Conservation (phyloP, 2,329 filamentous ascomycete species). For the Hymenoscyphus scutula region DNA sequence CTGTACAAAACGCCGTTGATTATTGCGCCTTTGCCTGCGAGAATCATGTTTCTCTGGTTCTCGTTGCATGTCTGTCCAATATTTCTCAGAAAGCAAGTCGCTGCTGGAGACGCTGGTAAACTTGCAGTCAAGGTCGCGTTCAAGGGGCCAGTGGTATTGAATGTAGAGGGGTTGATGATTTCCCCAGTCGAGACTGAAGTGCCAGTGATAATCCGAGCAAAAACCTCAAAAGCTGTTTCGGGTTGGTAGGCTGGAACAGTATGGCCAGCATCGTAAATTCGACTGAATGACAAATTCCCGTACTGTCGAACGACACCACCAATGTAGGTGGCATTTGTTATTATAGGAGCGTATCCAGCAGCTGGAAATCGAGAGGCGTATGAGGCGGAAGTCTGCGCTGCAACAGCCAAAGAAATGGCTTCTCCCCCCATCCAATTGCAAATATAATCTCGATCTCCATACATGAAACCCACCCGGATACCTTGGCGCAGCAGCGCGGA, state of each 20-base stretch:
- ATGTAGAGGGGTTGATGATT: slow-evolving; percentile 49
- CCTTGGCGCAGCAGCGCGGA: slow-evolving; percentile 59
- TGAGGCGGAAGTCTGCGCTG: slow-evolving; percentile 45
- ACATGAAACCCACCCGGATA: slow-evolving; percentile 69
- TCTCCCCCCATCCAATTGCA: slow-evolving; percentile 75
- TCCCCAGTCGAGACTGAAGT: slow-evolving; percentile 50
- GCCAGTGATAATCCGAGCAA: slow-evolving; percentile 56
- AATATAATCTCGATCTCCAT: slow-evolving; percentile 63
- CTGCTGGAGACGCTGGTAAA: slow-evolving; percentile 45
- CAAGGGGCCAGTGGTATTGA: slow-evolving; percentile 54
- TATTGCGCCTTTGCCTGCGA: slow-evolving; percentile 51
- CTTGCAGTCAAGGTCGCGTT: slow-evolving; percentile 57
- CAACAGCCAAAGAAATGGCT: slow-evolving; percentile 63
- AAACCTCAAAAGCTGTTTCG: slow-evolving; percentile 52
- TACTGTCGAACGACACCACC: slow-evolving; percentile 74
- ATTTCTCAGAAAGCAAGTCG: slow-evolving; percentile 61
- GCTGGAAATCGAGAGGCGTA: slow-evolving; percentile 56
- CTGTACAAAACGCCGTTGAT: slow-evolving; percentile 58
- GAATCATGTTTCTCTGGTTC: slow-evolving; percentile 48
- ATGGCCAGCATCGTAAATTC: slow-evolving; percentile 66
- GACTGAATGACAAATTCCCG: slow-evolving; percentile 68
- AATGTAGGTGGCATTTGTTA: slow-evolving; percentile 65
- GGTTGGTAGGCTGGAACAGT: slow-evolving; percentile 58
- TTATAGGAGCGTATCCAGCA: slow-evolving; percentile 71
- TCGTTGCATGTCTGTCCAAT: slow-evolving; percentile 53